phyloP scores from a whole-genome alignment of 2,329 filamentous ascomycete species.

The Geosmithia flava region DNA sequence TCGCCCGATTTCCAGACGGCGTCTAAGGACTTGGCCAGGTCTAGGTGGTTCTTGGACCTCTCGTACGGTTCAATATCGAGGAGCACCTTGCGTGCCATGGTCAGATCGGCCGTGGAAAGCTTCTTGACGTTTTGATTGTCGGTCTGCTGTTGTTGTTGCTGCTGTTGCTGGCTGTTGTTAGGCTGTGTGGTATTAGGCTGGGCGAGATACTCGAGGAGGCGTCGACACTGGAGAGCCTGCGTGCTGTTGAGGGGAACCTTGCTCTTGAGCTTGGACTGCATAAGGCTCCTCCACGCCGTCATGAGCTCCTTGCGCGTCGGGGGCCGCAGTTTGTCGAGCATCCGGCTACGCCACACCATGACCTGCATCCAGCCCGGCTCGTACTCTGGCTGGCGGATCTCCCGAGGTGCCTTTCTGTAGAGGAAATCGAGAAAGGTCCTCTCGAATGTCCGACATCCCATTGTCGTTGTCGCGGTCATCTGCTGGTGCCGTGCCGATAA shows the following conservation, averaged over 20 bases:
- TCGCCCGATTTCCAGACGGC: conserved; percentile 10
- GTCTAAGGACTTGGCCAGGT: conserved; percentile 32
- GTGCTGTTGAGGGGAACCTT: conserved; percentile 45
- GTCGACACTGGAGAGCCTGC: conserved; percentile 44
- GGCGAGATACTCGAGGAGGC: conserved; percentile 50
- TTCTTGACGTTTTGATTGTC: conserved; percentile 12
- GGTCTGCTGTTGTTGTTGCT: conserved; percentile 13
- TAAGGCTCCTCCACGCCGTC: conserved; percentile 52
- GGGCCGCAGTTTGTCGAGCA: conserved; percentile 50
- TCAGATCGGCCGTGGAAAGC: conserved; percentile 27
- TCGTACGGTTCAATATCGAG: conserved; percentile 27
- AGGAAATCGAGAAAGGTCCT: conserved; percentile 47
- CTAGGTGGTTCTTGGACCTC: conserved; percentile 29
- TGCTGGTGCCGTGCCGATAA: not conserved
- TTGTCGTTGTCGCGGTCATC: conserved; percentile 7
- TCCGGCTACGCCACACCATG: conserved; percentile 52
- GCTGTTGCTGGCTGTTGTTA: no score
- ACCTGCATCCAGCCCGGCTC: conserved; percentile 63
- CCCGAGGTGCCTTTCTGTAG: conserved; percentile 44
- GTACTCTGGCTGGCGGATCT: conserved; percentile 47
- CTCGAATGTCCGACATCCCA: conserved; percentile 8
- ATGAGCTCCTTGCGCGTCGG: conserved; percentile 52
- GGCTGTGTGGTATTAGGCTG: no score
- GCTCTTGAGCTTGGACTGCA: conserved; percentile 39
- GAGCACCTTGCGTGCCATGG: conserved; percentile 30